phyloP scores from a whole-genome alignment of 345 rosid genomes.

The Populus simonii region DNA sequence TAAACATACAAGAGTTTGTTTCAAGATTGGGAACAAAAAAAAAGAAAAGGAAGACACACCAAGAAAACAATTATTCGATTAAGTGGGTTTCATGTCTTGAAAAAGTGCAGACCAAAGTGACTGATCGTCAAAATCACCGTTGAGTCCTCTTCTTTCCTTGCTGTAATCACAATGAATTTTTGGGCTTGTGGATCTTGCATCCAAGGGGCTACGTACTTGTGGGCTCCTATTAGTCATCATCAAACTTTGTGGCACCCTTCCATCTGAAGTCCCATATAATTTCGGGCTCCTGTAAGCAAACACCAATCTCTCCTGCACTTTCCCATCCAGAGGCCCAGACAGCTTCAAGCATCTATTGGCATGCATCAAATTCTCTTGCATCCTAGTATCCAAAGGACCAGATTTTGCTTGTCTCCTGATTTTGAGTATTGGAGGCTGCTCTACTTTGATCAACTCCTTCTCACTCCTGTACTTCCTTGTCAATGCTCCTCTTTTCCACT shows the following conservation, averaged over 20 bases:
- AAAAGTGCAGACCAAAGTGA: constrained; percentile 62
- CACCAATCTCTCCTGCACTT: constrained; percentile 46
- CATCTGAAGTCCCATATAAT: constrained; percentile 39
- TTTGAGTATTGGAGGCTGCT: constrained; percentile 25
- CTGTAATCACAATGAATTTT: constrained; percentile 6
- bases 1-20: background rate
- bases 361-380: constrained; percentile 31
- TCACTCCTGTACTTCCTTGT: constrained; percentile 38
- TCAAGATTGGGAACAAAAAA: background rate
- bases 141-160: constrained; percentile 20
- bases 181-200: constrained; percentile 44
- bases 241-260: constrained; percentile 15
- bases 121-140: constrained; percentile 36
- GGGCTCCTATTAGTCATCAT: constrained; percentile 35
- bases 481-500: constrained; percentile 21
- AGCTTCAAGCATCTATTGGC: constrained; percentile 37
- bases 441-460: constrained; percentile 24
- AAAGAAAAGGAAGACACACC: background rate
- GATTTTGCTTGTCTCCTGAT: constrained; percentile 51
- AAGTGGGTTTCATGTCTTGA: constrained; percentile 80
- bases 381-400: constrained; percentile 57
- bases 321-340: constrained; percentile 67
- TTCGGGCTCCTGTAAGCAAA: constrained; percentile 45
- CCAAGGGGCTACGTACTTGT: constrained; percentile 44
- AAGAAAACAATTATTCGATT: constrained; percentile 10